phyloP scores from a whole-genome alignment of 1,284 basidiomycete species.

The Jaminaea rosea region DNA sequence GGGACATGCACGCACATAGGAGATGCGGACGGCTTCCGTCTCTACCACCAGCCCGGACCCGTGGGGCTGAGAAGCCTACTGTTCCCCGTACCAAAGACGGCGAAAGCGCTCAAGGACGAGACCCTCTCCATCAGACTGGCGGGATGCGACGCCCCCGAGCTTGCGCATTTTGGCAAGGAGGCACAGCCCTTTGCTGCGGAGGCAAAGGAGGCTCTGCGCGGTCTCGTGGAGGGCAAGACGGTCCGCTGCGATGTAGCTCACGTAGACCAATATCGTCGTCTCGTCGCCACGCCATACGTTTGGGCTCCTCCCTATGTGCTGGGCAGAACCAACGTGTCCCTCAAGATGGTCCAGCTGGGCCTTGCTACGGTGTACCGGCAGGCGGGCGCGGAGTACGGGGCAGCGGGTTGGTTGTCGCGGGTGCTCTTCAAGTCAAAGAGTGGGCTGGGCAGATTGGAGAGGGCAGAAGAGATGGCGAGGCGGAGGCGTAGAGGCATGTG shows the following conservation, averaged over 20 bases:
- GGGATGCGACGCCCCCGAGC: conserved; percentile 43
- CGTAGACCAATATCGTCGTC: conserved; percentile 43
- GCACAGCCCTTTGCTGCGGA: conserved; percentile 43
- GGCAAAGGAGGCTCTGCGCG: conserved; percentile 30
- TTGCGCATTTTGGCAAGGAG: conserved; percentile 41
- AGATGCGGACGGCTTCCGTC: conserved; percentile 44
- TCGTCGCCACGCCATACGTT: conserved; percentile 43
- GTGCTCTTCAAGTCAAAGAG: conserved; percentile 15
- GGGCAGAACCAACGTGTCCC: conserved; percentile 40
- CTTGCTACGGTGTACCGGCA: conserved; percentile 41
- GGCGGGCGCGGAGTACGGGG: conserved; percentile 38
- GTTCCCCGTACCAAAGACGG: conserved; percentile 12
- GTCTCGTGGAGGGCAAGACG: conserved; percentile 14
- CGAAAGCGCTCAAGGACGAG: conserved; percentile 14
- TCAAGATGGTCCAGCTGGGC: conserved; percentile 34
- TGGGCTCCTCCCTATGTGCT: conserved; percentile 37
- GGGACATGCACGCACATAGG: conserved; percentile 39
- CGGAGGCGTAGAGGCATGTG: conserved; percentile 27
- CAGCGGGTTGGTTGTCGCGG: conserved; percentile 28
- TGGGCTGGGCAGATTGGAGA: conserved; percentile 22
- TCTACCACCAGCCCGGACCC: conserved; percentile 39
- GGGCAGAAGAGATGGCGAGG: conserved; percentile 17
- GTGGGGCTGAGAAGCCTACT: conserved; percentile 21
- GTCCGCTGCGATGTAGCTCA: conserved; percentile 28
- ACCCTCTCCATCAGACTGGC: conserved; percentile 42